These are phyloP conservation scores for Saccharomycopsis babjevae DNA, from an alignment of 805 yeast species.

Conservation along the genomic window DNA sequence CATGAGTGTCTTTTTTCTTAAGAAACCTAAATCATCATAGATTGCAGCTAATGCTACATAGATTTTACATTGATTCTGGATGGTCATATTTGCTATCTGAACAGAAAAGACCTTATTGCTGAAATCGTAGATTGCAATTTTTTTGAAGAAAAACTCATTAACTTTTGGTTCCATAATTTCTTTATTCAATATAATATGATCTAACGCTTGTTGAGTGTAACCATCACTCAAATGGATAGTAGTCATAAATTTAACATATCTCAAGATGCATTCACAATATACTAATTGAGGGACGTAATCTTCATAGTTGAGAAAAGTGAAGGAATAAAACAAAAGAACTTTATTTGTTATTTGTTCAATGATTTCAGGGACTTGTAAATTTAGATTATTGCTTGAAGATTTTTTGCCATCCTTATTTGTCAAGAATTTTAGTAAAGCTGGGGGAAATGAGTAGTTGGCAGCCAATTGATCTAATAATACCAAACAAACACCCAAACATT, in stretches of 20 bases:
- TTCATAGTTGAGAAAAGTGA: constrained; percentile 46
- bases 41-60: constrained; percentile 57
- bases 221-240: constrained; percentile 40
- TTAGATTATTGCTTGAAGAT: constrained; percentile 9
- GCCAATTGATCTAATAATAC: constrained; percentile 49
- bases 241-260: constrained; percentile 54
- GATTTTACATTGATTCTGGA: constrained; percentile 48
- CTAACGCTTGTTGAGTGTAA: constrained; percentile 32
- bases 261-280: constrained; percentile 57
- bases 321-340: constrained; percentile 34
- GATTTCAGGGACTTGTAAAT: constrained; percentile 25
- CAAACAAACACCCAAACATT: constrained; percentile 62
- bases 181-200: constrained; percentile 35
- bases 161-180: constrained; percentile 19
- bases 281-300: constrained; percentile 79
- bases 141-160: constrained; percentile 23
- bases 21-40: constrained; percentile 49
- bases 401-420: constrained; percentile 12
- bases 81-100: constrained; percentile 35
- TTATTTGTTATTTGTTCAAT: constrained; percentile 31
- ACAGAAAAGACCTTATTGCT: constrained; percentile 38
- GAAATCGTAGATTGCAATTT: constrained; percentile 37
- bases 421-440: constrained; percentile 20
- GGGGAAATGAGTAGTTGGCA: constrained; percentile 39
- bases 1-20: constrained; percentile 61